Evolutionary conservation across 768 basidiomycete species (phyloP).

Genomic region (Rhodocollybia butyracea): DNA sequence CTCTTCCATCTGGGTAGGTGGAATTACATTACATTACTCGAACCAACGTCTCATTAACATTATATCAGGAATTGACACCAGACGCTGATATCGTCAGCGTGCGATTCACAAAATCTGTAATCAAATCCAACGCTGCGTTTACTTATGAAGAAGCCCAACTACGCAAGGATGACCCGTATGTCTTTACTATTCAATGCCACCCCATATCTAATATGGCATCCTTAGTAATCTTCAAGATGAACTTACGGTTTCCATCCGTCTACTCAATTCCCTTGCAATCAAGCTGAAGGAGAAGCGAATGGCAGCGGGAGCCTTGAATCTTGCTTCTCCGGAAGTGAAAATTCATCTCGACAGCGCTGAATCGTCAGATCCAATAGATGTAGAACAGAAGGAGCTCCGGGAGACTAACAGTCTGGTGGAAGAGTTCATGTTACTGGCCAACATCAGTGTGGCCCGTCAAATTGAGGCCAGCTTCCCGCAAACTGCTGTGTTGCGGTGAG

Average conservation of each 20-base stretch:
- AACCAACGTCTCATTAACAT: constrained; percentile 9
- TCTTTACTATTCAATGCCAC: constrained; percentile 11
- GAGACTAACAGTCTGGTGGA: constrained; percentile 98
- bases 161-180: constrained; percentile 88
- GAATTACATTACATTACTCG: background rate
- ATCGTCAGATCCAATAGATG: constrained; percentile 93
- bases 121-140: constrained; percentile 93
- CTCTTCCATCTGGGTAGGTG: constrained; percentile 88
- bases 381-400: constrained; percentile 88
- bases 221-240: constrained; percentile 73
- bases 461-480: constrained; percentile 95
- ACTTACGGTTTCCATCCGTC: constrained; percentile 79
- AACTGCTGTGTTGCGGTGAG: constrained; percentile 85
- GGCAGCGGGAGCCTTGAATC: constrained; percentile 94
- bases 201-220: background rate
- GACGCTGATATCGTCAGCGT: constrained; percentile 89
- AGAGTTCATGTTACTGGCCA: constrained; percentile 98
- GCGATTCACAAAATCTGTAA: constrained; percentile 93
- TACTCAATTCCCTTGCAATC: constrained; percentile 83
- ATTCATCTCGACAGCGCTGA: constrained; percentile 93
- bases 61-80: constrained; percentile 78
- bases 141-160: constrained; percentile 96
- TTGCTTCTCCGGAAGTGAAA: constrained; percentile 98
- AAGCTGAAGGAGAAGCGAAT: constrained; percentile 85
- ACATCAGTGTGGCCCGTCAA: constrained; percentile 87